Evolutionary conservation across 2,329 filamentous ascomycete species (phyloP).

Genomic region (Laburnicola sp.): DNA sequence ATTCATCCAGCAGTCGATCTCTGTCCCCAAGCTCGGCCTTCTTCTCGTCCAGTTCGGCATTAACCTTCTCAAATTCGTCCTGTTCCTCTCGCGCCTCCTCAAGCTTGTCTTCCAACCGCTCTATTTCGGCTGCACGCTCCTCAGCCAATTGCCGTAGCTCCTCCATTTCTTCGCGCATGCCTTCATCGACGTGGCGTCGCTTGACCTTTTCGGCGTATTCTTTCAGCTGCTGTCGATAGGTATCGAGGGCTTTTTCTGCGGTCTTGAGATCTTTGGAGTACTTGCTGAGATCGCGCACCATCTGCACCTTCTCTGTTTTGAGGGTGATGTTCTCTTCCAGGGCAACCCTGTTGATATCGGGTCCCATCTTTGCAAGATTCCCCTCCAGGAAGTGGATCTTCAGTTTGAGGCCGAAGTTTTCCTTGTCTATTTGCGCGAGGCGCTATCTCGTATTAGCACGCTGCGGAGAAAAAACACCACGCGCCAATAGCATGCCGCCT

Average conservation of each 20-base stretch:
- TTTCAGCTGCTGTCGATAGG: constrained; percentile 77
- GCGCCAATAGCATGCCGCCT: too few relatives aligned
- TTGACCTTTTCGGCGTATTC: constrained; percentile 83
- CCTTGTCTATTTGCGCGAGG: constrained; percentile 95
- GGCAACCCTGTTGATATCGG: constrained; percentile 84
- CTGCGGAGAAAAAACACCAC: background rate
- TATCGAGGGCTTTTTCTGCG: constrained; percentile 84
- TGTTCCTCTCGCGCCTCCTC: constrained; percentile 35
- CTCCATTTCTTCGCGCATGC: constrained; percentile 64
- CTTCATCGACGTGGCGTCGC: constrained; percentile 72
- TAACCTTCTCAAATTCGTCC: constrained; percentile 43
- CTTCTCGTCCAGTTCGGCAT: constrained; percentile 38
- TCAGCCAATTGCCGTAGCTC: constrained; percentile 51
- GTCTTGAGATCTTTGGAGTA: constrained; percentile 82
- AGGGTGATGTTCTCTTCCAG: constrained; percentile 94
- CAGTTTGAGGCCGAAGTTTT: constrained; percentile 83
- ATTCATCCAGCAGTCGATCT: constrained; percentile 43
- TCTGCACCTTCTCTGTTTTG: constrained; percentile 87
- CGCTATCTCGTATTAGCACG: constrained; percentile 49
- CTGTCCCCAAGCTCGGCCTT: constrained; percentile 40
- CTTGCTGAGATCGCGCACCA: constrained; percentile 82
- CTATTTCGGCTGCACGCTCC: constrained; percentile 45
- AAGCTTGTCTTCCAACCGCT: constrained; percentile 39
- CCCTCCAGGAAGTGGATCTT: constrained; percentile 98
- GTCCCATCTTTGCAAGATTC: constrained; percentile 80